Conservation (phyloP, 495 filamentous ascomycete genomes). For the Annulohypoxylon nitens region DNA sequence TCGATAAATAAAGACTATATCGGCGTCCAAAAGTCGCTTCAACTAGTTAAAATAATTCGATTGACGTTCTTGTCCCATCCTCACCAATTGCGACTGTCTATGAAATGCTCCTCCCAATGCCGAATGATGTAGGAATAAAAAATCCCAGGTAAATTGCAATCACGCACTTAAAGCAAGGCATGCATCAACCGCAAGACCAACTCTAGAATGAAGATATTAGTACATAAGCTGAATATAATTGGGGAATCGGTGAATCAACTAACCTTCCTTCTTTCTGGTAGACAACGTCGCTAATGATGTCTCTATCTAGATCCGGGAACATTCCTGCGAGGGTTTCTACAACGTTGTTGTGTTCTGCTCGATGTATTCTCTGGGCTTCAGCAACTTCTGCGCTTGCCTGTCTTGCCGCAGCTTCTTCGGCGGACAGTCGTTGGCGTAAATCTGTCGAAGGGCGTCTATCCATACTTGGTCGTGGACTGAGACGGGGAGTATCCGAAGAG, state of each 20-base stretch:
- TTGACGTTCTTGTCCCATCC: slow-evolving; percentile 8
- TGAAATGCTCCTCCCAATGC: slow-evolving; percentile 9
- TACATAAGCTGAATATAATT: neutral
- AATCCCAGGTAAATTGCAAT: slow-evolving; percentile 12
- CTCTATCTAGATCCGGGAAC: slow-evolving; percentile 92
- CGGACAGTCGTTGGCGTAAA: slow-evolving; percentile 64
- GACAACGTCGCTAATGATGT: slow-evolving; percentile 94
- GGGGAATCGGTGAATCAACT: slow-evolving; percentile 52
- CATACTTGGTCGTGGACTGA: slow-evolving; percentile 62
- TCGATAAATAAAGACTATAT: slow-evolving; percentile 15
- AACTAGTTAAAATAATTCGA: slow-evolving; percentile 18
- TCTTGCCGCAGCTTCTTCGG: slow-evolving; percentile 91
- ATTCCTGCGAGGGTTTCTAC: slow-evolving; percentile 93
- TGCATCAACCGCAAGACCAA: slow-evolving; percentile 90
- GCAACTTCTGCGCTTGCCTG: slow-evolving; percentile 94
- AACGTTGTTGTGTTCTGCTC: slow-evolving; percentile 87
- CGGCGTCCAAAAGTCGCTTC: slow-evolving; percentile 15
- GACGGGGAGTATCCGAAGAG: slow-evolving; percentile 58
- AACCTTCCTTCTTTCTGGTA: slow-evolving; percentile 91
- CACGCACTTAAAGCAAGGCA: slow-evolving; percentile 82
- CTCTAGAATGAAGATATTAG: slow-evolving; percentile 64
- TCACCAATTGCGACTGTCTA: slow-evolving; percentile 15
- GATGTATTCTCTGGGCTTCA: slow-evolving; percentile 86
- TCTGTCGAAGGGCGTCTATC: slow-evolving; percentile 58
- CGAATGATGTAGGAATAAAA: neutral